Percentiles rank a stretch among this genome's conserved stretches.
These are phyloP conservation scores for Monosporascus sp. DNA, from an alignment of 2,329 filamentous ascomycete species.

Conservation along the genomic window DNA sequence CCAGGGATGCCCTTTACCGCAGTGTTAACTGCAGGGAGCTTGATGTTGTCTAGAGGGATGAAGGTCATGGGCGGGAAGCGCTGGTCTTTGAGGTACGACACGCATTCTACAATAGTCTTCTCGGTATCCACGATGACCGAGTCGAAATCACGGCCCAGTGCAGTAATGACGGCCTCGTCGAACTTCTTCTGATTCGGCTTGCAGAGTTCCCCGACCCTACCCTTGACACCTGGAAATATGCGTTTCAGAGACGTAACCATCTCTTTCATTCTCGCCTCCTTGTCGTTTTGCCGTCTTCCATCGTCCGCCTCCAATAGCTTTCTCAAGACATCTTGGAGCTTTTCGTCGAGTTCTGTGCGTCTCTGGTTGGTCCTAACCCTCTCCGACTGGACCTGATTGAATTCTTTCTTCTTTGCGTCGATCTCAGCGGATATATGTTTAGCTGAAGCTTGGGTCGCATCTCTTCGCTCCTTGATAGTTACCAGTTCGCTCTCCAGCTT, in stretches of 20 bases:
- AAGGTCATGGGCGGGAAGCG: constrained; percentile 85
- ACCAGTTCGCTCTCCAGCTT: constrained; percentile 68
- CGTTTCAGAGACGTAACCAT: constrained; percentile 82
- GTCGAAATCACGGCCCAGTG: constrained; percentile 89
- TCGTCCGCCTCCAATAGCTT: constrained; percentile 84
- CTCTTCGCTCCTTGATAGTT: constrained; percentile 63
- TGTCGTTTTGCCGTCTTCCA: constrained; percentile 78
- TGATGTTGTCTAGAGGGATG: constrained; percentile 94
- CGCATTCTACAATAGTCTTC: constrained; percentile 89
- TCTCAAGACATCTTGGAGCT: constrained; percentile 72
- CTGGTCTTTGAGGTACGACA: constrained; percentile 89
- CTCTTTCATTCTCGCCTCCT: constrained; percentile 73
- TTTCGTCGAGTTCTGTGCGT: constrained; percentile 85
- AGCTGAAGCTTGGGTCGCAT: constrained; percentile 54
- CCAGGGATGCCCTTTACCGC: constrained; percentile 85
- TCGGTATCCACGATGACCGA: constrained; percentile 93
- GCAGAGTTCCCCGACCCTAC: constrained; percentile 84
- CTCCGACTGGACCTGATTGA: constrained; percentile 79
- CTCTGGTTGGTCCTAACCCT: constrained; percentile 74
- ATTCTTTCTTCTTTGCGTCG: constrained; percentile 82
- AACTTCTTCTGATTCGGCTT: constrained; percentile 97
- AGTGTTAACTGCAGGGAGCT: constrained; percentile 84
- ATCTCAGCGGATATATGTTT: constrained; percentile 72
- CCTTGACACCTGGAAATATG: constrained; percentile 86
- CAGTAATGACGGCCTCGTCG: constrained; percentile 85